Percentiles rank a stretch among this genome's conserved stretches.
These are phyloP conservation scores for Paramecium pentaurelia DNA, from an alignment of 73 alveolate species.

Conservation along the genomic window DNA sequence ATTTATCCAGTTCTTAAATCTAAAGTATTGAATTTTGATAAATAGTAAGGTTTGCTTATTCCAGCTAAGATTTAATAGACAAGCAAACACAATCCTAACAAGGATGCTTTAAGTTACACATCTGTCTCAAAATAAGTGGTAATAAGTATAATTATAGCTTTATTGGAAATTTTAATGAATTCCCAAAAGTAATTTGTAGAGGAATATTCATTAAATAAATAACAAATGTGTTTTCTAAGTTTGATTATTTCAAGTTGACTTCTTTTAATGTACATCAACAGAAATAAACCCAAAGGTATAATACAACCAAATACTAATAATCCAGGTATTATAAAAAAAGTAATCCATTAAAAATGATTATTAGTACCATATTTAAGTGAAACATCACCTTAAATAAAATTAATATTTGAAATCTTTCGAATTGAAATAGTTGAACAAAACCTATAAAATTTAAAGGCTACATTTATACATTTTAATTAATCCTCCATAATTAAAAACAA, in stretches of 20 bases:
- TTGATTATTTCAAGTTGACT: neutral
- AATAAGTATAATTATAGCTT: neutral
- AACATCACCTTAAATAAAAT: neutral
- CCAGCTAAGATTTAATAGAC: neutral
- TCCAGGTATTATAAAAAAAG: neutral
- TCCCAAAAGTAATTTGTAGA: neutral
- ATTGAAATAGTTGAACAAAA: neutral
- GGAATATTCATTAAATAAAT: neutral
- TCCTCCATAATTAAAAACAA: neutral
- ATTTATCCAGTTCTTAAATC: neutral
- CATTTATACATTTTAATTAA: neutral
- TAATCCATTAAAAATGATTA: neutral
- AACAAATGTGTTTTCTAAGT: neutral
- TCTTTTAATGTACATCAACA: neutral
- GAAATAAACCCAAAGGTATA: neutral
- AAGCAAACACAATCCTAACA: neutral
- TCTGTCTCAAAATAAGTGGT: neutral
- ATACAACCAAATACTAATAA: neutral
- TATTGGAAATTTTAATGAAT: neutral
- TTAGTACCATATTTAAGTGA: neutral
- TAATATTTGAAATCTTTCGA: neutral
- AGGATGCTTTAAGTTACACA: neutral
- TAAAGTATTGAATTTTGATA: neutral
- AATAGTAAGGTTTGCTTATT: neutral
- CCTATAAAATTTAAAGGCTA: neutral